Base-by-base conservation (phyloP, 495 filamentous ascomycete species). In the Penicillium ucsense region DNA sequence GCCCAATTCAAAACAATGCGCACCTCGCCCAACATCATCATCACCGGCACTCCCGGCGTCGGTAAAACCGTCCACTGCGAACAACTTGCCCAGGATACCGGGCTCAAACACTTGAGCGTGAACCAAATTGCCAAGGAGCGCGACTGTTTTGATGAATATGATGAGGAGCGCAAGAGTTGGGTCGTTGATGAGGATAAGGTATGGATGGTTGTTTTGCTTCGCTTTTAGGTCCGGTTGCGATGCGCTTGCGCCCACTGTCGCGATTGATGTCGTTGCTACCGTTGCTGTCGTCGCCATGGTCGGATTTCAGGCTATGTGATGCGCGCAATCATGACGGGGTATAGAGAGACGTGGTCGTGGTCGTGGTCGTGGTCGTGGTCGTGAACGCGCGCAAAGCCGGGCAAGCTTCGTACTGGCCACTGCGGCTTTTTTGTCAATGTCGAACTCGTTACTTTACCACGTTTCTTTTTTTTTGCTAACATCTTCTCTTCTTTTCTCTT, bases 121-220 rank as follows among this genome's bases (percentile, higher is more conserved):
- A 97, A 97, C 65, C 73, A 91, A 42, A 68, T 96, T 39, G 89
- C 90, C 54, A 95, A 95, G 63, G 83, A 92, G 45, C 76, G 79
- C 31, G 79, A 72, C 34, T 95, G 87, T 59, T 83, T 88, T 50
- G 87, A 94, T 46, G 84, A 84, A 9, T 94, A 80, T 64, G 88
- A 95, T 51, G 82, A 92, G 11, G 85, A 88, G 65, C 77, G 80
- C 35, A 77, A 86, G 66, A 87, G 84, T 55, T 95, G 86, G 85
- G 85, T 96, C 41, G 89, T 98, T 20, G 89, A 98, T 62, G 92
- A 98, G 62, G 91, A 97, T 61, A 94, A 94, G 78, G 89, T 90
- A 60, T 47, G 71, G 20, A 61, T 41, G 20, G 9, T 33, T 27
- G 35, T 41, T 20, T 3, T 2, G 51, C 6, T 6, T 8, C 4